Evolutionary conservation across 805 yeast species (phyloP).

Genomic region (Saturnispora besseyi): DNA sequence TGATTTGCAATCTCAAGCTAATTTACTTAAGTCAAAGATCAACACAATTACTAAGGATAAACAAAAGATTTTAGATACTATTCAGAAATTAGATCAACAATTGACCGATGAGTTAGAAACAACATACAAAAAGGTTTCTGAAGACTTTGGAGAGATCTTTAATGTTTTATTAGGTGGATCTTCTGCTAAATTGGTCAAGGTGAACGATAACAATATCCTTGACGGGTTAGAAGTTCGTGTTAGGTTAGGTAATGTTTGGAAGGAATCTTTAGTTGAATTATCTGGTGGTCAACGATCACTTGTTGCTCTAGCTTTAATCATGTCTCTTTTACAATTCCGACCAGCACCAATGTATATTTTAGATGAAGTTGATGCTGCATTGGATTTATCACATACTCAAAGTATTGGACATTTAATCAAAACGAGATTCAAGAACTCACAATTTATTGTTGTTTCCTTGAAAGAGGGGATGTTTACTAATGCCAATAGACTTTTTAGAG

Average conservation of each 20-base stretch:
- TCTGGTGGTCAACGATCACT: slow-evolving; percentile 97
- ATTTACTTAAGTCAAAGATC: slow-evolving; percentile 67
- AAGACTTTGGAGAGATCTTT: slow-evolving; percentile 85
- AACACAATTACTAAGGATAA: slow-evolving; percentile 84
- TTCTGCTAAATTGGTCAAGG: slow-evolving; percentile 79
- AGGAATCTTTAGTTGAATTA: slow-evolving; percentile 85
- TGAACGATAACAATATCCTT: slow-evolving; percentile 73
- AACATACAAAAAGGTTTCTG: slow-evolving; percentile 81
- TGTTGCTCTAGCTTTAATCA: slow-evolving; percentile 82
- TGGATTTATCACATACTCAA: slow-evolving; percentile 94
- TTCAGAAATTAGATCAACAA: slow-evolving; percentile 72
- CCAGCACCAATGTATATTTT: slow-evolving; percentile 98
- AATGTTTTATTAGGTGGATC: slow-evolving; percentile 83
- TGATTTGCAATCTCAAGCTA: slow-evolving; percentile 81
- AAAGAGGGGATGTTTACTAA: slow-evolving; percentile 98
- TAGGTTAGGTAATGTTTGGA: slow-evolving; percentile 88
- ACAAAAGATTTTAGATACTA: slow-evolving; percentile 80
- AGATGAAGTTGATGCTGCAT: slow-evolving; percentile 98
- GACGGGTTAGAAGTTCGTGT: slow-evolving; percentile 88
- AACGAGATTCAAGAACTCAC: slow-evolving; percentile 91
- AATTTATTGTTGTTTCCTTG: slow-evolving; percentile 90
- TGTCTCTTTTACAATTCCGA: slow-evolving; percentile 86
- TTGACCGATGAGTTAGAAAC: slow-evolving; percentile 73
- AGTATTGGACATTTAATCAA: slow-evolving; percentile 95
- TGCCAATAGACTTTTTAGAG: slow-evolving; percentile 89